Conservation (phyloP, 352 stramenopile species). For the Aphanomyces stellatus region DNA sequence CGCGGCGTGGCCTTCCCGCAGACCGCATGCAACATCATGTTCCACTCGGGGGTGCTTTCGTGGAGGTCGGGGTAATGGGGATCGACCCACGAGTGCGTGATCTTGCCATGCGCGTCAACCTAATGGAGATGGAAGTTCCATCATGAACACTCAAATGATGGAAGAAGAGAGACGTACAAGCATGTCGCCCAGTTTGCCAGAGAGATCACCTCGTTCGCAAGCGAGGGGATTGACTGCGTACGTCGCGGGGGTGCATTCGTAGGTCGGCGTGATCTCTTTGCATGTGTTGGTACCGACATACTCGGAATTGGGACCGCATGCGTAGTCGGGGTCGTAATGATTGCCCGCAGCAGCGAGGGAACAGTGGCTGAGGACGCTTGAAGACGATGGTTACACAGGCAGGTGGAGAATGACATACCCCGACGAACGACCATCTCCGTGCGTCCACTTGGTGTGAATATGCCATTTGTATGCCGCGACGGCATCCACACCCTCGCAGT, state of each 20-base stretch:
- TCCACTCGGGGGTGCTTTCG: conserved; percentile 42
- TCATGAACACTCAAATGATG: no score
- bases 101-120: conserved; percentile 1
- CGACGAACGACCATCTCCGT: conserved; percentile 12
- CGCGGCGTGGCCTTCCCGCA: conserved; percentile 38
- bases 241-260: conserved; percentile 30
- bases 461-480: conserved; percentile 42
- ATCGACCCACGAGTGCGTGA: conserved; percentile 33
- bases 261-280: conserved; percentile 27
- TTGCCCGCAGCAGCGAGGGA: conserved; percentile 33
- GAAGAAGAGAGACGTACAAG: no score
- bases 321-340: conserved; percentile 50
- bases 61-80: conserved; percentile 32
- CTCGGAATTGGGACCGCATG: conserved; percentile 49
- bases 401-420: no score
- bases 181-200: conserved; percentile 40
- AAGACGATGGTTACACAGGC: no score
- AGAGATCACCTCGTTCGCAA: conserved; percentile 51
- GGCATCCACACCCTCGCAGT: conserved; percentile 25
- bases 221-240: conserved; percentile 31
- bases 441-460: conserved; percentile 43
- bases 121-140: neutral
- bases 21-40: conserved; percentile 54
- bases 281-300: conserved; percentile 32
- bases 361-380: conserved; percentile 36